A percentile compares a stretch with the other conserved stretches of the same genome.
Conservation (phyloP, 2,329 filamentous ascomycete genomes). For the Pseudohalonectria lignicola region DNA sequence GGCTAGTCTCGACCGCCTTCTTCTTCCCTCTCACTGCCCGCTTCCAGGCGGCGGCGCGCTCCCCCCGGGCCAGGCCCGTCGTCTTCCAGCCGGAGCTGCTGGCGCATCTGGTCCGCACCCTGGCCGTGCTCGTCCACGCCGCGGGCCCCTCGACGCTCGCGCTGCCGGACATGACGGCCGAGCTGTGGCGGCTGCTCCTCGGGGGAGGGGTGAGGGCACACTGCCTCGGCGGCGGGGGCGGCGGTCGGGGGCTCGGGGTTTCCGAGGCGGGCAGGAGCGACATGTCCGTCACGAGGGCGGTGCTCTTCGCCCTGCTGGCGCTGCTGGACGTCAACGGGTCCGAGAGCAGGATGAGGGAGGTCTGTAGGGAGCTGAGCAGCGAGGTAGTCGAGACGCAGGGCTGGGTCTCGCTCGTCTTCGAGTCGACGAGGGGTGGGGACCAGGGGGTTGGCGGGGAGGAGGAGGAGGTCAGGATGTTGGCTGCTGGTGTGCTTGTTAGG, state of each 20-base stretch:
- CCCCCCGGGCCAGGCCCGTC: slow-evolving; percentile 37
- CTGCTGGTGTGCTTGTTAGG: slow-evolving; percentile 67
- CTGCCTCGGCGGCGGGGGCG: slow-evolving; percentile 47
- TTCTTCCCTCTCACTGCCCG: slow-evolving; percentile 80
- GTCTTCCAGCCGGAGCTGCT: slow-evolving; percentile 68
- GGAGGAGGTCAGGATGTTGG: slow-evolving; percentile 66
- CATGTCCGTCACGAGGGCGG: slow-evolving; percentile 50
- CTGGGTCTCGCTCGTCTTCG: slow-evolving; percentile 74
- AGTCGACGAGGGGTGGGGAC: slow-evolving; percentile 38
- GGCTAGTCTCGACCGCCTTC: slow-evolving; percentile 63
- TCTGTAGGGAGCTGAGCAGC: slow-evolving; percentile 65
- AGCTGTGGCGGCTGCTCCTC: slow-evolving; percentile 77
- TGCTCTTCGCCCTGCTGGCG: slow-evolving; percentile 70
- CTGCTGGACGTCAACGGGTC: slow-evolving; percentile 63
- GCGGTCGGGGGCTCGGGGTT: neutral
- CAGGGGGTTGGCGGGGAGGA: slow-evolving; percentile 52
- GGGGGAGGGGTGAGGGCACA: slow-evolving; percentile 44
- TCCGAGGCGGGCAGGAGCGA: neutral
- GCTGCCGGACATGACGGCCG: slow-evolving; percentile 69
- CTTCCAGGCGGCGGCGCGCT: slow-evolving; percentile 55
- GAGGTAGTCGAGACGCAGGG: slow-evolving; percentile 78
- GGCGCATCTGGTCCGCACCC: slow-evolving; percentile 71
- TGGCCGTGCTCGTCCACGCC: slow-evolving; percentile 73
- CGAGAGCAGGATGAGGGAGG: slow-evolving; percentile 52
- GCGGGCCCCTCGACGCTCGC: slow-evolving; percentile 68